Evolutionary conservation across 495 filamentous ascomycete genomes (phyloP).

Genomic region (Terfezia boudieri): DNA sequence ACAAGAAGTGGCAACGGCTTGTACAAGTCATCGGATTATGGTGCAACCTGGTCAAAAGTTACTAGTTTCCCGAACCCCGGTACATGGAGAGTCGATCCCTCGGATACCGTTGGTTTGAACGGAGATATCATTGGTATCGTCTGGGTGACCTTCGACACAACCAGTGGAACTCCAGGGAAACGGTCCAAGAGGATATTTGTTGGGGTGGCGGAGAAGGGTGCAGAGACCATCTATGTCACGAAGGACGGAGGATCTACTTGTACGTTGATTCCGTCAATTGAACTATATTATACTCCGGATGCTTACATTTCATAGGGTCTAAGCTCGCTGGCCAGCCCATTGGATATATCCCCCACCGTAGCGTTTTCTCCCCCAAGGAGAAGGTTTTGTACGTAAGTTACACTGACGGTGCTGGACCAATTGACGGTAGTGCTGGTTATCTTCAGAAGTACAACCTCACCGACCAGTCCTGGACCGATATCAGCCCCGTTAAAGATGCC

Average conservation of each 20-base stretch:
- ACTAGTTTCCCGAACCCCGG: slow-evolving; percentile 32
- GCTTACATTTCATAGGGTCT: slow-evolving; percentile 19
- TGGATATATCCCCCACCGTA: slow-evolving; percentile 33
- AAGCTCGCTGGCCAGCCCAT: slow-evolving; percentile 28
- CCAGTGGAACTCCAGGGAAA: slow-evolving; percentile 23
- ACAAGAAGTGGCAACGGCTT: slow-evolving; percentile 39
- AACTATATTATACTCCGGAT: background rate
- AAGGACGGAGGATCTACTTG: slow-evolving; percentile 30
- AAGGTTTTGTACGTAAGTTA: slow-evolving; percentile 35
- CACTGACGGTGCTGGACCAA: slow-evolving; percentile 32
- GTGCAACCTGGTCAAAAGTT: slow-evolving; percentile 34
- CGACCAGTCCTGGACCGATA: slow-evolving; percentile 29
- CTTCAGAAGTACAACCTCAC: slow-evolving; percentile 31
- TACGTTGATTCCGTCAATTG: background rate
- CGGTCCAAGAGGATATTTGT: slow-evolving; percentile 38
- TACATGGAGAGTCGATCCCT: slow-evolving; percentile 26
- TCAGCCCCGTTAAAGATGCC: slow-evolving; percentile 26
- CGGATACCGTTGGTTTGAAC: slow-evolving; percentile 25
- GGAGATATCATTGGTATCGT: slow-evolving; percentile 29
- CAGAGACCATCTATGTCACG: slow-evolving; percentile 31
- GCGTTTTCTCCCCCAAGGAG: slow-evolving; percentile 29
- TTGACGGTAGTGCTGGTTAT: slow-evolving; percentile 29
- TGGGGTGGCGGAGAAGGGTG: slow-evolving; percentile 30
- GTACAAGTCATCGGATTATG: slow-evolving; percentile 37
- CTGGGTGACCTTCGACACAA: slow-evolving; percentile 35